phyloP scores from a whole-genome alignment of 75 land plant species.

The Sequoiadendron giganteum region DNA sequence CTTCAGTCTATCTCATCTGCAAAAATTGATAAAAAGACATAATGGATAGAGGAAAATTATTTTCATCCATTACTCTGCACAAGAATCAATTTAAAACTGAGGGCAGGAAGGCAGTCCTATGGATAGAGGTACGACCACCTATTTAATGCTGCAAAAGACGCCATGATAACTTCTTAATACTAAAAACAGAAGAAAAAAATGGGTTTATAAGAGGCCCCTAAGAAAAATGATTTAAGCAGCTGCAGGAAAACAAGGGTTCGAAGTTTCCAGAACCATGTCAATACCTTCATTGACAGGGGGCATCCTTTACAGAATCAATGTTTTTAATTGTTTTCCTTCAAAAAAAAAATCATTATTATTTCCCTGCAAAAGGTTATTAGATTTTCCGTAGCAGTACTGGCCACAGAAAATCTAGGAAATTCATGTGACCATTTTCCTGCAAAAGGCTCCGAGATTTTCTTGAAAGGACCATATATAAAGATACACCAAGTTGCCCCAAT shows the following conservation, averaged over 20 bases:
- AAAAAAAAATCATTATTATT: background rate
- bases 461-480: background rate
- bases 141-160: background rate
- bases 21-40: background rate
- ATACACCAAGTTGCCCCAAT: background rate
- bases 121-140: background rate
- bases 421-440: background rate
- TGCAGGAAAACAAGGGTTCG: background rate
- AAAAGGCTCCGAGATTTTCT: background rate
- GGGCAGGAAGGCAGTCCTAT: background rate
- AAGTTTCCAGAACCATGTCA: background rate
- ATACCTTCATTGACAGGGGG: background rate
- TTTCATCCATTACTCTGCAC: background rate
- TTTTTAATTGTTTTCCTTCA: background rate
- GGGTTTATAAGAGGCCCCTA: background rate
- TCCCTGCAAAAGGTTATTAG: background rate
- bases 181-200: background rate
- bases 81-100: background rate
- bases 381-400: background rate
- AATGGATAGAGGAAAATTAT: background rate
- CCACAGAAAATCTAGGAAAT: background rate
- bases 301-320: background rate
- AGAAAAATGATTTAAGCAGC: background rate
- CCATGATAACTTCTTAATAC: background rate
- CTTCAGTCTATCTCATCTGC: background rate